A percentile compares a stretch with the other conserved stretches of the same genome.
Conservation (phyloP, 108 stramenopile species). For the Ochromonas danica region DNA sequence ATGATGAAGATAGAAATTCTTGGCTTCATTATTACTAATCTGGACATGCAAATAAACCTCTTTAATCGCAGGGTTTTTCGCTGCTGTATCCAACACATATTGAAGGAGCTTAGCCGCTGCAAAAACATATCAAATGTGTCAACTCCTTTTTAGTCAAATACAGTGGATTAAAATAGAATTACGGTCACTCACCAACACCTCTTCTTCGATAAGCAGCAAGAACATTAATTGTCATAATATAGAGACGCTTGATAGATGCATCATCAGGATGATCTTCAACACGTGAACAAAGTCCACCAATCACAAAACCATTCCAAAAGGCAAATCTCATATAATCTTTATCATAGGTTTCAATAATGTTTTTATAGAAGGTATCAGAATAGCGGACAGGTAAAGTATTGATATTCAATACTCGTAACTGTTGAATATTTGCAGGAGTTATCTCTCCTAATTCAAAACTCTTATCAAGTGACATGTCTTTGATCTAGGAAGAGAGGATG, state of each 20-base stretch:
- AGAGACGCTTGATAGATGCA: conserved; percentile 51
- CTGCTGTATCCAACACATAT: conserved; percentile 63
- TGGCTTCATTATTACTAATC: conserved; percentile 85
- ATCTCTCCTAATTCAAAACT: conserved; percentile 7
- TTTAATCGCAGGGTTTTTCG: conserved; percentile 35
- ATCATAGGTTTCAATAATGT: conserved; percentile 61
- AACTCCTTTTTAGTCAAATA: not conserved
- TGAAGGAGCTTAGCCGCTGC: conserved; percentile 67
- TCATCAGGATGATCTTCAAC: conserved; percentile 57
- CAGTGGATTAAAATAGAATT: not conserved
- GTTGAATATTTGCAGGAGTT: not conserved
- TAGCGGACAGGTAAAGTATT: conserved; percentile 86
- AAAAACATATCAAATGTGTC: conserved; percentile 3
- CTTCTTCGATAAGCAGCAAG: conserved; percentile 83
- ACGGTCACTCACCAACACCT: conserved; percentile 64
- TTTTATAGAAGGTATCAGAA: conserved; percentile 78
- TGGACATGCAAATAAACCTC: conserved; percentile 92
- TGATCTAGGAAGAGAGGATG: too few species aligned
- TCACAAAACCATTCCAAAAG: conserved; percentile 76
- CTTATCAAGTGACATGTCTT: too few species aligned
- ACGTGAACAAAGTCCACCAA: conserved; percentile 76
- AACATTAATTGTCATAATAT: conserved; percentile 96
- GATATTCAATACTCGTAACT: conserved; percentile 10
- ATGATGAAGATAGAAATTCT: conserved; percentile 80
- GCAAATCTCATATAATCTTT: conserved; percentile 74